Evolutionary conservation across 2,329 filamentous ascomycete genomes (phyloP).

Genomic region (Pleurostoma richardsiae): DNA sequence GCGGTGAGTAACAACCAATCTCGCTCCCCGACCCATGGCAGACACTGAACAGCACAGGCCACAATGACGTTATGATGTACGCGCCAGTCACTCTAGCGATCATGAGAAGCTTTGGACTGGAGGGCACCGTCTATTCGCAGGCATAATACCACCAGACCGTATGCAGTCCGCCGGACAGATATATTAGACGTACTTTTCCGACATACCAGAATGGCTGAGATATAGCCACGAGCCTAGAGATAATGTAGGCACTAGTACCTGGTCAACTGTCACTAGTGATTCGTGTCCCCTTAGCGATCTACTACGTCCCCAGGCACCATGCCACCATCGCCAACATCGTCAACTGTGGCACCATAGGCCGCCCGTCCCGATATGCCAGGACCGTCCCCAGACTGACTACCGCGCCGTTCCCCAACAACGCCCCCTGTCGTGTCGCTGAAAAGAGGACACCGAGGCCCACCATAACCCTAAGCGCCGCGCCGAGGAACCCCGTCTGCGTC

Average conservation of each 20-base stretch:
- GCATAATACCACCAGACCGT: no score
- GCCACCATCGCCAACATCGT: constrained; percentile 11
- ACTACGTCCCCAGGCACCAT: constrained; percentile 2
- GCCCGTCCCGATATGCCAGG: constrained; percentile 10
- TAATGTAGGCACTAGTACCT: no score
- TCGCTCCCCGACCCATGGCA: not conserved
- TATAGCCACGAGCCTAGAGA: no score
- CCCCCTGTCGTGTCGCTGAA: constrained; percentile 8
- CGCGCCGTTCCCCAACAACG: constrained; percentile 11
- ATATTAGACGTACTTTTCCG: no score
- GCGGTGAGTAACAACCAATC: constrained; percentile 36
- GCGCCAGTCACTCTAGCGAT: constrained; percentile 60
- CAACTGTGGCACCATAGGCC: constrained; percentile 15
- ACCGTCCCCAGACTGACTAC: constrained; percentile 12
- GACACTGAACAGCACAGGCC: constrained; percentile 42
- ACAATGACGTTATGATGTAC: constrained; percentile 65
- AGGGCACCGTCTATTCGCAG: constrained; percentile 9
- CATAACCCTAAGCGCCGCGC: constrained; percentile 11
- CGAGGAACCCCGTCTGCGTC: constrained; percentile 11
- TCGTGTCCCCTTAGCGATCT: no score
- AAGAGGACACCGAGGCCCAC: constrained; percentile 14
- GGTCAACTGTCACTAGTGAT: no score
- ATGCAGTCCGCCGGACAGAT: no score
- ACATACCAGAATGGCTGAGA: no score
- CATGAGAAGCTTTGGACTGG: constrained; percentile 56